Conservation (phyloP, 257 asterid genomes). For the Jaltomata sinuosa region DNA sequence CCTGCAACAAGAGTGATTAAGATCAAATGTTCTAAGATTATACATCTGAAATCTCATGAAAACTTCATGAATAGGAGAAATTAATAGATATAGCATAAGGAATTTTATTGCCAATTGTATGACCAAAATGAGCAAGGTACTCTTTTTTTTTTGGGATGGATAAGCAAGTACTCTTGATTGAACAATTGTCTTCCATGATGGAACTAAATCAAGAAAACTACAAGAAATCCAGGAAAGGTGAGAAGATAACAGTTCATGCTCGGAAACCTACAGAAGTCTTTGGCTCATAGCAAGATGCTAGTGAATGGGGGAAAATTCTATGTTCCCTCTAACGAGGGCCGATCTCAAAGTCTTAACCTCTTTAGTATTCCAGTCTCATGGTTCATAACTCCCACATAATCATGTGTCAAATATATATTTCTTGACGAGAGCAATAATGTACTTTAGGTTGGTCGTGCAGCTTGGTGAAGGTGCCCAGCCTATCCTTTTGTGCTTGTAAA, state of each 20-base stretch:
- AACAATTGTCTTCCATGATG: background rate
- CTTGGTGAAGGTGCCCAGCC: background rate
- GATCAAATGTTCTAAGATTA: background rate
- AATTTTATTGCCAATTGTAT: background rate
- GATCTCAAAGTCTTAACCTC: background rate
- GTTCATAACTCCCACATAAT: background rate
- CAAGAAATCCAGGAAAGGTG: background rate
- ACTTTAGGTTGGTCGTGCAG: background rate
- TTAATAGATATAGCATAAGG: background rate
- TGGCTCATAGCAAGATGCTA: background rate
- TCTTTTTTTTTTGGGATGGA: background rate
- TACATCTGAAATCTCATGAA: background rate
- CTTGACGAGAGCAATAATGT: background rate
- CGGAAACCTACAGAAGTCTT: background rate
- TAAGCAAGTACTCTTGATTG: background rate
- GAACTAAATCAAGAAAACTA: background rate
- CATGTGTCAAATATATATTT: background rate
- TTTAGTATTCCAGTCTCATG: background rate
- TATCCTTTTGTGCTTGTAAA: background rate
- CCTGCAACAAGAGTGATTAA: constrained; percentile 31
- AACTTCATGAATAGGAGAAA: background rate
- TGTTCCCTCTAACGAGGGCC: background rate
- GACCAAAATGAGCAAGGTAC: background rate
- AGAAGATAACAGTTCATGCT: background rate
- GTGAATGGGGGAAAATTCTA: background rate